Base-by-base conservation (phyloP, 495 filamentous ascomycete genomes). In the Xylona heveae region DNA sequence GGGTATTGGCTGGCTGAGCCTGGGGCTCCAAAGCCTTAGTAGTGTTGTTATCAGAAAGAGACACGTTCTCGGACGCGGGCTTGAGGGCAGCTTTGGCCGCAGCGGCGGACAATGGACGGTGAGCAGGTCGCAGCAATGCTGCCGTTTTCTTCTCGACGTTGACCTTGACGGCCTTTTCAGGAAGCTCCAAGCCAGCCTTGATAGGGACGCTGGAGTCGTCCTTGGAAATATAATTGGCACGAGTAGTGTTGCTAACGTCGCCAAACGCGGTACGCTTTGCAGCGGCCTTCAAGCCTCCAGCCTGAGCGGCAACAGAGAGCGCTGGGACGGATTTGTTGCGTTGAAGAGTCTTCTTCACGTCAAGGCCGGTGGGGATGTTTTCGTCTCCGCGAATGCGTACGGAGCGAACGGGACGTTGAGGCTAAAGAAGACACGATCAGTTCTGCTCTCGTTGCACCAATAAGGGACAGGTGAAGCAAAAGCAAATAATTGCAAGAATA, bases 241-340 rank as follows among this genome's bases (percentile, higher is more conserved):
- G 73, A 19, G 56, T 49, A 10, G 61, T 74, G 46, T 80, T 83
- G 61, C 72, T 85, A 22, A 83, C 60, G 45, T 93, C 83, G 10
- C 65, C 75, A 50, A 88, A 80, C 10, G 68, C 77, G 23, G 70
- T 71, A 37, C 81, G 68, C 54, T 80, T 81, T 16, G 72, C 58
- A 24, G 61, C 66, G 31, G 66, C 66, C 50, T 77, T 85, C 31
- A 74, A 49, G 19, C 62, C 62, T 31, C 60, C 65, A 13, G 57
- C 62, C 28, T 66, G 56, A 10, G 28, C 13, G 34, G 70, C 52
- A 16, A 57, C 54, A 28, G 62, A 67, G 28, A 83, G 52, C 27
- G 72, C 75, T 14, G 77, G 63, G 6, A 68, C 73, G 0, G 81
- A 88, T 51, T 84, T 91, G 56, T 81, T 74, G 17, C 72, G 74